Base-by-base conservation (phyloP, 768 basidiomycete species). In the Mycena olivaceomarginata region DNA sequence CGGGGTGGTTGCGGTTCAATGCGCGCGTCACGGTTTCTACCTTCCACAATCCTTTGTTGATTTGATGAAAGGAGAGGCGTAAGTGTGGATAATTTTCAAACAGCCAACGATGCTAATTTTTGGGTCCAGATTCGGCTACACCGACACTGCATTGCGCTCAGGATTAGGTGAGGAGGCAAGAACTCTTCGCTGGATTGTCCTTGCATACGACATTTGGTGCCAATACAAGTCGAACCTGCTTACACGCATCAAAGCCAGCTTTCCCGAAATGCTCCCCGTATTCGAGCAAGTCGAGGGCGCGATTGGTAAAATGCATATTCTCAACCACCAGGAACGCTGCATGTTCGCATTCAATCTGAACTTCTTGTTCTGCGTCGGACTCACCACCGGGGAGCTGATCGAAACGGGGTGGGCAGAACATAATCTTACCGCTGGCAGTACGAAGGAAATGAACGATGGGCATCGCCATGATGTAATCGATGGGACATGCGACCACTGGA, bases 21-120 rank as follows among this genome's bases (percentile, higher is more conserved):
- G 84, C 74, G 83, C 83, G 10, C 79, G 81, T 5, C 84, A 85
- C 74, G 81, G 83, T 12, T 82, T 84, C 60, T 85, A 74, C 51
- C 56, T 81, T 45, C 78, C 72, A 0, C 64, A 80, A 12, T 83
- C 15, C 16, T 56, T 45, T 78, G 80, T 71, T 64, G 75, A 15
- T 8, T 40, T 51, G 45, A 79, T 18, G 20, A 63, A 65, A 40
- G 74, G 74, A 11, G 74, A 75, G 45, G 60, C 18, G 74, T 75
- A 18, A 68, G 74, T 41, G 4, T 16, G 16, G 11, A 37, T 25
- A 25, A 25, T 25, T 25, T 25, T 25, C 25, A 25, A 25, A 25
- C 25, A 25, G 25, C 25, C 25, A 25, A 25, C 25, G 25, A 25
- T 25, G 2, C 3, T 51, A 4, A n/a, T 9, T 39, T 7, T 25